Conservation (phyloP, 306 rosid genomes). For the Ormosia emarginata region DNA sequence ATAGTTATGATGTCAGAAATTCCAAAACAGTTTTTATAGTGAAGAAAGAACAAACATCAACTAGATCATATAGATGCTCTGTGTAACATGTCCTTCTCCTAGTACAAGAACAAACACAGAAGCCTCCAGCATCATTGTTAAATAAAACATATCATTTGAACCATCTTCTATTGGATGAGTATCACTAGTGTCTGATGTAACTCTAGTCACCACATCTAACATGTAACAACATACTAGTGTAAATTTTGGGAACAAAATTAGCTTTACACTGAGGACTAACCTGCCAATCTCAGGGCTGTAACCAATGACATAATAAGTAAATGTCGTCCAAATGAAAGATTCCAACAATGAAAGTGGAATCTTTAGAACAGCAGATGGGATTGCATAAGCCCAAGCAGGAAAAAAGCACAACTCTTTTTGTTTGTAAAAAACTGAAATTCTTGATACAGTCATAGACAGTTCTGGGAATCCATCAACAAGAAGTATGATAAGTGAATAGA, state of each 20-base stretch:
- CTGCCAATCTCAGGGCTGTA: slow-evolving; percentile 57
- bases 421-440: slow-evolving; percentile 50
- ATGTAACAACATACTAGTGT: neutral
- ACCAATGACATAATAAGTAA: slow-evolving; percentile 57
- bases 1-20: neutral
- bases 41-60: neutral
- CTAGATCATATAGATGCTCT: neutral
- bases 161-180: neutral
- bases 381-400: slow-evolving; percentile 58
- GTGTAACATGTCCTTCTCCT: neutral
- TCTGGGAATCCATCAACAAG: slow-evolving; percentile 42
- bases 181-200: neutral
- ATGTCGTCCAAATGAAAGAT: slow-evolving; percentile 53
- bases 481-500: slow-evolving; percentile 48
- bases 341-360: slow-evolving; percentile 54
- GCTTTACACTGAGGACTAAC: slow-evolving; percentile 25
- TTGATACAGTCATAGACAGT: slow-evolving; percentile 48
- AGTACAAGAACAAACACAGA: neutral
- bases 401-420: slow-evolving; percentile 53
- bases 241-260: neutral
- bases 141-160: neutral
- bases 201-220: neutral
- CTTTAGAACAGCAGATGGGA: slow-evolving; percentile 50
- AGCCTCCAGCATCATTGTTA: neutral
- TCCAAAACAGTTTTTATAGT: neutral